Conservation (phyloP, 73 alveolate species). For the Blepharisma japonicum region DNA sequence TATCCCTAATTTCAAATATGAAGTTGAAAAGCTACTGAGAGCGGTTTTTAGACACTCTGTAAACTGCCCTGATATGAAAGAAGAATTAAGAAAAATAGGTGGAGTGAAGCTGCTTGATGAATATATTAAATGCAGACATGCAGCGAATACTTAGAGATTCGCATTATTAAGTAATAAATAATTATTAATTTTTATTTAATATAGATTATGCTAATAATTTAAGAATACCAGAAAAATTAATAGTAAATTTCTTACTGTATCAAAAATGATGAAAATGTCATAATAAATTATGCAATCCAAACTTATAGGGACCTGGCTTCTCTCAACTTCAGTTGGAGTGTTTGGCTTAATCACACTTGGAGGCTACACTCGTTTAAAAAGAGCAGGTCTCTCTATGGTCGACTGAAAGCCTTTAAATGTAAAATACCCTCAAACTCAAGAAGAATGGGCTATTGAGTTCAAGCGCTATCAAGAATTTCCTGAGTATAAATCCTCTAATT, state of each 20-base stretch:
- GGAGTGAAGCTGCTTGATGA: slow-evolving; percentile 5
- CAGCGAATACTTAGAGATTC: slow-evolving; percentile 43
- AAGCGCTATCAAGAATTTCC: slow-evolving; percentile 75
- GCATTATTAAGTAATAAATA: no score
- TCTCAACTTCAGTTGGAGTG: slow-evolving; percentile 74
- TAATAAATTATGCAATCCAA: slow-evolving; percentile 17
- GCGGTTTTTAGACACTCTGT: slow-evolving; percentile 11
- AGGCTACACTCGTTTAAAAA: slow-evolving; percentile 84
- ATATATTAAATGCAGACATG: slow-evolving; percentile 3
- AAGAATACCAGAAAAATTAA: no score
- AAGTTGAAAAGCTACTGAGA: slow-evolving; percentile 18
- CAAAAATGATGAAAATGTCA: no score
- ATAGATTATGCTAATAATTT: no score
- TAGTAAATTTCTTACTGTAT: no score
- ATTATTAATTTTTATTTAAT: no score
- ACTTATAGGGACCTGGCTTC: slow-evolving; percentile 77
- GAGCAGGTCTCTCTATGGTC: slow-evolving; percentile 88
- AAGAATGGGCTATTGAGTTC: slow-evolving; percentile 85
- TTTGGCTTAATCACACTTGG: slow-evolving; percentile 71
- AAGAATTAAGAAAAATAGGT: slow-evolving; percentile 5
- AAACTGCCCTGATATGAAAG: slow-evolving; percentile 23
- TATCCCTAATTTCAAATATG: slow-evolving; percentile 12
- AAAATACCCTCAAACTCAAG: slow-evolving; percentile 59
- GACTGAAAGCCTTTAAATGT: slow-evolving; percentile 78
- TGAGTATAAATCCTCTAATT: slow-evolving; percentile 61